phyloP scores from a whole-genome alignment of 208 protist species.

The Novymonas esmeraldas region DNA sequence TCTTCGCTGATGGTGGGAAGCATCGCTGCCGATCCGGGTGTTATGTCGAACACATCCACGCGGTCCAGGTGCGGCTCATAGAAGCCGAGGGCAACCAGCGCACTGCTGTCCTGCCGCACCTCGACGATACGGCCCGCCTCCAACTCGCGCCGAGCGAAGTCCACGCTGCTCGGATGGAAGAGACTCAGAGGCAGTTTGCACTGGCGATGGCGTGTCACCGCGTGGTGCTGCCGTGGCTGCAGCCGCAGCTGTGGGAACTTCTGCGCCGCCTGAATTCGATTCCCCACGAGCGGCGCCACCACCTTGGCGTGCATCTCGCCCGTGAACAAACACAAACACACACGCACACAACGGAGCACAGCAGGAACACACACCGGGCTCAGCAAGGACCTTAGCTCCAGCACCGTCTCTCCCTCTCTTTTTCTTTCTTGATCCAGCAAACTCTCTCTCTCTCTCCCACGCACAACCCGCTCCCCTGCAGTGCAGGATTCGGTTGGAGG shows the following conservation, averaged over 20 bases:
- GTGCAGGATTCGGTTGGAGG: too few species aligned
- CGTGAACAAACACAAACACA: neutral
- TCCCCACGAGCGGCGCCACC: slow-evolving; percentile 57
- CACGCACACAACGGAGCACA: neutral
- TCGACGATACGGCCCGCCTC: slow-evolving; percentile 68
- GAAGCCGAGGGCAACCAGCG: slow-evolving; percentile 77
- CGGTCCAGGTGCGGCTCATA: slow-evolving; percentile 67
- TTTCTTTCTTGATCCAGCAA: too few species aligned
- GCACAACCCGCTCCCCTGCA: too few species aligned
- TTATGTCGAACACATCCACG: slow-evolving; percentile 84
- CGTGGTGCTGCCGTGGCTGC: slow-evolving; percentile 36
- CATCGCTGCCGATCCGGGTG: slow-evolving; percentile 30
- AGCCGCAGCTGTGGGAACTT: slow-evolving; percentile 86
- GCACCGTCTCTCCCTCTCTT: too few species aligned
- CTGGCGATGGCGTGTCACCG: slow-evolving; percentile 53
- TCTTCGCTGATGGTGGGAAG: slow-evolving; percentile 83
- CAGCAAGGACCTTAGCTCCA: too few species aligned
- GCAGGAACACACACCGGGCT: neutral
- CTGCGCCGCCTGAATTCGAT: slow-evolving; percentile 55
- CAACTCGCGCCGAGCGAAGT: slow-evolving; percentile 60
- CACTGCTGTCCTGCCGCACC: slow-evolving; percentile 53
- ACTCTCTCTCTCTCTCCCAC: too few species aligned
- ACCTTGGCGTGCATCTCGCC: slow-evolving; percentile 69
- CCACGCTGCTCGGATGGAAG: slow-evolving; percentile 62
- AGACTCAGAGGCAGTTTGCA: slow-evolving; percentile 48